phyloP scores from a whole-genome alignment of 176 grass and related monocot genomes.

The Tuctoria greenei region DNA sequence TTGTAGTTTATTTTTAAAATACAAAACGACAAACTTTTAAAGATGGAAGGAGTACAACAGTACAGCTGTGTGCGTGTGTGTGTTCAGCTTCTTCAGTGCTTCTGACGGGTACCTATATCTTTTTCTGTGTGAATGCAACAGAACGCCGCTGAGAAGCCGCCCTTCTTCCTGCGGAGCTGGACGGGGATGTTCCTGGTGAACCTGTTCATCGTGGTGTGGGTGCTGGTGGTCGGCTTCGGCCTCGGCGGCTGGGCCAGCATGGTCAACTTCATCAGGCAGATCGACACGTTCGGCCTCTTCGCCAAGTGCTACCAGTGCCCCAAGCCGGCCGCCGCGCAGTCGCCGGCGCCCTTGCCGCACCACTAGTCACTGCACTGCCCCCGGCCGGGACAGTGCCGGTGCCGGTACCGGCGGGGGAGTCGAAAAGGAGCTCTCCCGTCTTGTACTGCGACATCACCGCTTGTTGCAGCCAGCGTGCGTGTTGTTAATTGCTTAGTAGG shows the following conservation, averaged over 20 bases:
- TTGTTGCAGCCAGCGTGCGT: constrained; percentile 4
- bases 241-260: constrained; percentile 87
- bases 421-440: neutral
- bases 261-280: constrained; percentile 72
- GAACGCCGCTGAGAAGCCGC: constrained; percentile 81
- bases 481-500: constrained; percentile 57
- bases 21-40: no score
- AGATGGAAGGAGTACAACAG: neutral
- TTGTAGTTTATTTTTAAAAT: no score
- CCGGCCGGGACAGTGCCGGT: neutral
- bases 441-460: no score
- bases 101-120: neutral
- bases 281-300: constrained; percentile 87
- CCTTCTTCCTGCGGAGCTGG: constrained; percentile 76
- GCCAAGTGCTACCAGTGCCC: constrained; percentile 93
- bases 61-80: neutral
- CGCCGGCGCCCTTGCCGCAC: constrained; percentile 38
- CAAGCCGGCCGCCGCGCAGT: constrained; percentile 36
- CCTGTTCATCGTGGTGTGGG: constrained; percentile 78
- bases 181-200: constrained; percentile 76
- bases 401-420: no score
- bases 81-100: neutral
- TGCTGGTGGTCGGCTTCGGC: constrained; percentile 80
- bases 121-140: constrained; percentile 22
- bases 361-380: constrained; percentile 34